phyloP scores from a whole-genome alignment of 257 asterid species.

The Solanum chiquidenum region DNA sequence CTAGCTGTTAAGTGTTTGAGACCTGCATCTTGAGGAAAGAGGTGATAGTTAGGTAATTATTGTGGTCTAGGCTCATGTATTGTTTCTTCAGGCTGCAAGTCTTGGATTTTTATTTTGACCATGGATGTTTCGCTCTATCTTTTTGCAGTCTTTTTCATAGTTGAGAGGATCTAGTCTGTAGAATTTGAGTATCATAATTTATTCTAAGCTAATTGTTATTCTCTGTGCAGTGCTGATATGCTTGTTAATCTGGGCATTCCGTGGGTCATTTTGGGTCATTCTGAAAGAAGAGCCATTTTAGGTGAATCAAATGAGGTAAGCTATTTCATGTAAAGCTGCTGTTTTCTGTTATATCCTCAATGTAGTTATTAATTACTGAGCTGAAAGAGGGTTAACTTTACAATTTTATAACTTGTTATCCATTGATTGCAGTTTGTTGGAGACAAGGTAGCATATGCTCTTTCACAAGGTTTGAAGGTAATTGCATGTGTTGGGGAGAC shows the following conservation, averaged over 20 bases:
- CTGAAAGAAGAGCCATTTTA: conserved; percentile 78
- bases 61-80: not conserved
- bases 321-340: not conserved
- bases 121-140: not conserved
- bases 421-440: conserved; percentile 62
- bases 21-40: not conserved
- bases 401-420: not conserved
- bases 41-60: not conserved
- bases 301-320: conserved; percentile 80
- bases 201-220: not conserved
- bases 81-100: not conserved
- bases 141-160: not conserved
- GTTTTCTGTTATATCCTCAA: not conserved
- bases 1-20: not conserved
- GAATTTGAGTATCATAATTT: not conserved
- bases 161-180: not conserved
- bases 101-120: not conserved
- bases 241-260: conserved; percentile 73
- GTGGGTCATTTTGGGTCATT: conserved; percentile 97
- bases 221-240: conserved; percentile 79
- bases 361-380: not conserved
- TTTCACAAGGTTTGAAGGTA: conserved; percentile 85
- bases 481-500: conserved; percentile 99
- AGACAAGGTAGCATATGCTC: conserved; percentile 93
- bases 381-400: not conserved